Evolutionary conservation across 768 basidiomycete species (phyloP).

Genomic region (Naganishia vishniacii): DNA sequence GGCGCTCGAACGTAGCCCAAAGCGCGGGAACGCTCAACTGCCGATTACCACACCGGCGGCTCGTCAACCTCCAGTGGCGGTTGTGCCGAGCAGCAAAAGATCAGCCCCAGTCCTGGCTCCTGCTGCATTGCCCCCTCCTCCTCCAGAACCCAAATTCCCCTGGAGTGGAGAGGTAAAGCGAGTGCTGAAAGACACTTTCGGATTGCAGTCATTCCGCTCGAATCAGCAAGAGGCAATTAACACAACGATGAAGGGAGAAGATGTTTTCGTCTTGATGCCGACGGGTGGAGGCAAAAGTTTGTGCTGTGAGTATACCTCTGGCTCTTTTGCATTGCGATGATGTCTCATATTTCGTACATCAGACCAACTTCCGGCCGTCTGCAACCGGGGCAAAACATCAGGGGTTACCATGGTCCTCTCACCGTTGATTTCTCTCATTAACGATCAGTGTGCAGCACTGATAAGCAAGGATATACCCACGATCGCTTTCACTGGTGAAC

Average conservation of each 20-base stretch:
- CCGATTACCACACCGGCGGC: not conserved
- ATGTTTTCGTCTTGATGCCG: constrained; percentile 90
- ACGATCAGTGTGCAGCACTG: constrained; percentile 75
- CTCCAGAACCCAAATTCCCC: constrained; percentile 30
- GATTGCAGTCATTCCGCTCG: constrained; percentile 62
- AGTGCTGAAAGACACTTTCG: constrained; percentile 60
- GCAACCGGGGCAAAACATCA: constrained; percentile 61
- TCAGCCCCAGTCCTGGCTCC: constrained; percentile 5
- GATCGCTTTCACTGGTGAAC: constrained; percentile 60
- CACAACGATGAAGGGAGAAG: constrained; percentile 69
- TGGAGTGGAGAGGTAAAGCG: constrained; percentile 55
- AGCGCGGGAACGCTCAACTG: not conserved
- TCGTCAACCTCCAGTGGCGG: not conserved
- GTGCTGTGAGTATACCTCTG: constrained; percentile 56
- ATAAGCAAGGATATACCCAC: constrained; percentile 63
- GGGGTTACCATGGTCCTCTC: constrained; percentile 87
- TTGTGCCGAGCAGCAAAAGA: constrained; percentile 15
- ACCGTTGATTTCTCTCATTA: constrained; percentile 87
- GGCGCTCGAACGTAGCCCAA: not conserved
- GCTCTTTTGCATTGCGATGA: not conserved
- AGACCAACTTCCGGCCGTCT: constrained; percentile 78
- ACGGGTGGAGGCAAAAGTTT: constrained; percentile 90
- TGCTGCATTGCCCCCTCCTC: not conserved
- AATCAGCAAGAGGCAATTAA: constrained; percentile 85
- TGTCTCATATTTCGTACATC: constrained; percentile 27